Evolutionary conservation across 2,329 filamentous ascomycete genomes (phyloP).

Genomic region (Trichoderma guizhouense): DNA sequence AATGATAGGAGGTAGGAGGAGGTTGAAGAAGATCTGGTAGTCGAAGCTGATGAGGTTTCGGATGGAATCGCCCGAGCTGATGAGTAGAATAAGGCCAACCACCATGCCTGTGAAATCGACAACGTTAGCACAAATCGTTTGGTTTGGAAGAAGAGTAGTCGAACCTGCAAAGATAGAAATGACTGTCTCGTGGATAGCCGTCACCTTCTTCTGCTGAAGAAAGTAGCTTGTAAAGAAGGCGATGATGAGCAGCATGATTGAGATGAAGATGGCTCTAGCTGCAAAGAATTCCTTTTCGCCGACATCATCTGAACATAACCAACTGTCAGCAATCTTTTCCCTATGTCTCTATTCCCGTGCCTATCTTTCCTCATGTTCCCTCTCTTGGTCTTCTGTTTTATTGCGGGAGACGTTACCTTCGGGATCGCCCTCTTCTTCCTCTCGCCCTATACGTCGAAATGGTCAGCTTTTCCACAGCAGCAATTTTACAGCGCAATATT

Average conservation of each 20-base stretch:
- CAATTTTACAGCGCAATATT: background rate
- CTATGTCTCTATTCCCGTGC: background rate
- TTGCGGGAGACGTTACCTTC: conserved; percentile 30
- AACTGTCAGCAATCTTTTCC: conserved; percentile 9
- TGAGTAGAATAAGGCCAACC: conserved; percentile 81
- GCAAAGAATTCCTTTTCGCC: conserved; percentile 91
- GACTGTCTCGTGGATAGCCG: conserved; percentile 96
- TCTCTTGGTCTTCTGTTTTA: background rate
- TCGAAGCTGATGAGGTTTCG: conserved; percentile 92
- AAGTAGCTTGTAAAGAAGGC: conserved; percentile 97
- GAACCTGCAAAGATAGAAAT: conserved; percentile 94
- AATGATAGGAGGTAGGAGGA: conserved; percentile 97
- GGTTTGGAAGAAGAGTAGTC: background rate
- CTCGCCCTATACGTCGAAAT: conserved; percentile 3
- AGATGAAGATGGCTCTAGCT: conserved; percentile 96
- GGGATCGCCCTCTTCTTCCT: conserved; percentile 32
- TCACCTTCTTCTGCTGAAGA: conserved; percentile 92
- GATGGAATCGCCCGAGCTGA: conserved; percentile 78
- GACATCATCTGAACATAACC: conserved; percentile 54
- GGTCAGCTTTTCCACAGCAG: background rate
- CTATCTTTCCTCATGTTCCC: background rate
- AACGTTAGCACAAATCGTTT: background rate
- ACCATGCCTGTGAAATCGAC: conserved; percentile 71
- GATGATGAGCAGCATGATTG: conserved; percentile 88
- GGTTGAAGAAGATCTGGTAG: conserved; percentile 99